Percentiles rank a stretch among this genome's conserved stretches.
phyloP scores from a whole-genome alignment of 2,329 filamentous ascomycete genomes.

The Beauveria bassiana region DNA sequence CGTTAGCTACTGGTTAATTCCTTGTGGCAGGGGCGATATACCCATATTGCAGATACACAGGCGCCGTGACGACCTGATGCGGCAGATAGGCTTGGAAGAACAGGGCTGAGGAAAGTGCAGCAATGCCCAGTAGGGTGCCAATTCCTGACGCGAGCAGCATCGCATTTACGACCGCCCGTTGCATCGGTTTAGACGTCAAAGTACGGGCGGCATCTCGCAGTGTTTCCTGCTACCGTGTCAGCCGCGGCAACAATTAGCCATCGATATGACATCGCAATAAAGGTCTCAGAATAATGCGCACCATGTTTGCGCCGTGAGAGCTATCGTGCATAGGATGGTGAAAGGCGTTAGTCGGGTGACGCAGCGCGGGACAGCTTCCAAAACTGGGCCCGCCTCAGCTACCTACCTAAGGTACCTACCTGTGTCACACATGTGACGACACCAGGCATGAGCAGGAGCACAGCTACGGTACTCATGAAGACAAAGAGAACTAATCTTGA shows the following conservation, averaged over 20 bases:
- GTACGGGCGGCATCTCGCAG: slow-evolving; percentile 28
- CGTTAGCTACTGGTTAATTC: background rate
- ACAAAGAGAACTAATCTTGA: background rate
- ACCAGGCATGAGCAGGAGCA: background rate
- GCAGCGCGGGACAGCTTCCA: background rate
- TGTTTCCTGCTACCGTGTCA: slow-evolving; percentile 20
- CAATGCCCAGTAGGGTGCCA: slow-evolving; percentile 37
- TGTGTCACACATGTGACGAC: slow-evolving; percentile 5
- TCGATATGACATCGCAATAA: background rate
- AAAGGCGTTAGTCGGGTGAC: background rate
- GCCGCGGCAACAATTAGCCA: background rate
- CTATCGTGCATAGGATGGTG: background rate
- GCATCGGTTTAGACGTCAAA: slow-evolving; percentile 43
- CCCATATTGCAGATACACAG: slow-evolving; percentile 53
- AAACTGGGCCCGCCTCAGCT: background rate
- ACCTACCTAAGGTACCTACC: background rate
- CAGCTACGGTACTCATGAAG: background rate
- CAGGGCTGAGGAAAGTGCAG: slow-evolving; percentile 40
- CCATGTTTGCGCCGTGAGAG: background rate
- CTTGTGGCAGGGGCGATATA: slow-evolving; percentile 22
- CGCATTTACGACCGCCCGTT: slow-evolving; percentile 40
- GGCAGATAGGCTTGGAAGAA: slow-evolving; percentile 52
- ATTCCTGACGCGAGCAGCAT: slow-evolving; percentile 36
- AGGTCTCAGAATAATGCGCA: background rate
- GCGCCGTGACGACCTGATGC: slow-evolving; percentile 42